Evolutionary conservation across 1,284 basidiomycete species (phyloP).

Genomic region (Pyrrhoderma lamaoense): DNA sequence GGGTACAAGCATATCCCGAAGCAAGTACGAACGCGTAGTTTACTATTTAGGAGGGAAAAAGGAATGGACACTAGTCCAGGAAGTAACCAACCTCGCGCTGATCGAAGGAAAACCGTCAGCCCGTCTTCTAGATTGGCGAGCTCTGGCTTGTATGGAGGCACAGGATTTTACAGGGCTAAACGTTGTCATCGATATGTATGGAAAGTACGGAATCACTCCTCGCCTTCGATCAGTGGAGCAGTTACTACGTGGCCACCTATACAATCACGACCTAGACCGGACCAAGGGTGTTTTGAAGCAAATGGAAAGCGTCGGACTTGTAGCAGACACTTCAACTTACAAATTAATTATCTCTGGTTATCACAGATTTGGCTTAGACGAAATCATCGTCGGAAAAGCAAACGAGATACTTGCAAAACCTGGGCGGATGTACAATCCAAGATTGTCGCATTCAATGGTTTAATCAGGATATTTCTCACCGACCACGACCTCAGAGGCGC

Average conservation of each 20-base stretch:
- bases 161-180: constrained; percentile 41
- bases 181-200: constrained; percentile 43
- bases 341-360: constrained; percentile 51
- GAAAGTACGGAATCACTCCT: constrained; percentile 36
- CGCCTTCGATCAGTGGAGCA: constrained; percentile 58
- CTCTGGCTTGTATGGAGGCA: constrained; percentile 48
- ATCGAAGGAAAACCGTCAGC: constrained; percentile 42
- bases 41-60: constrained; percentile 37
- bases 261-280: constrained; percentile 53
- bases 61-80: constrained; percentile 45
- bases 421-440: constrained; percentile 32
- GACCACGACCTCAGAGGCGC: constrained; percentile 37
- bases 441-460: constrained; percentile 51
- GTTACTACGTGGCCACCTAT: constrained; percentile 55
- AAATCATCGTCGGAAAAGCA: constrained; percentile 43
- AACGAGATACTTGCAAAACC: constrained; percentile 34
- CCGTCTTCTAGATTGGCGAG: constrained; percentile 62
- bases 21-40: constrained; percentile 51
- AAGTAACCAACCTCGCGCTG: constrained; percentile 39
- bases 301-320: constrained; percentile 52
- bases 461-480: constrained; percentile 55
- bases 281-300: constrained; percentile 43
- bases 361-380: constrained; percentile 51
- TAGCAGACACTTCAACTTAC: constrained; percentile 49
- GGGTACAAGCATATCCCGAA: constrained; percentile 42